These are phyloP conservation scores for Lenzites betulinus DNA, from an alignment of 768 basidiomycete species.

Conservation along the genomic window DNA sequence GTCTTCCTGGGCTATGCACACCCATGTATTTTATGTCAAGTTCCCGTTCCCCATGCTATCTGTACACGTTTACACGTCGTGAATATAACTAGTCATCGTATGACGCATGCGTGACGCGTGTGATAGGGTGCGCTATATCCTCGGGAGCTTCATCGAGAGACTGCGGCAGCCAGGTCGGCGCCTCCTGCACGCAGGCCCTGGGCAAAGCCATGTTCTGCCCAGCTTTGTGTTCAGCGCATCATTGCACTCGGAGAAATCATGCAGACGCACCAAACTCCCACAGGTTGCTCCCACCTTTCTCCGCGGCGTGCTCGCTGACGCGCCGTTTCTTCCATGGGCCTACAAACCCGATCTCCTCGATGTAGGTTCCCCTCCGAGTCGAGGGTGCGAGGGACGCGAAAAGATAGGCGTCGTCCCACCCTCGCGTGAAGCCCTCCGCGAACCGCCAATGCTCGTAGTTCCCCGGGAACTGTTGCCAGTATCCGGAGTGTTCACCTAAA, in stretches of 20 bases:
- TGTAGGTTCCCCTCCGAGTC: neutral
- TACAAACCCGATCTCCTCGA: neutral
- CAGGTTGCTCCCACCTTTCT: constrained; percentile 42
- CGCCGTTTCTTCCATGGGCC: constrained; percentile 49
- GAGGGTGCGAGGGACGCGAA: constrained; percentile 39
- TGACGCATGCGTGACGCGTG: too few species aligned
- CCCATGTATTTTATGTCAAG: constrained; percentile 6
- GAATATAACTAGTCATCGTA: neutral
- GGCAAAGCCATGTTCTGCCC: constrained; percentile 59
- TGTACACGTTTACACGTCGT: neutral
- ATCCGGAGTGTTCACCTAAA: constrained; percentile 46
- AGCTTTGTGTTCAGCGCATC: neutral
- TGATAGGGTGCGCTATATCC: too few species aligned
- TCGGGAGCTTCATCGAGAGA: neutral
- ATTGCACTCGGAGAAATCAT: neutral
- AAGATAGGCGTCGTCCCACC: constrained; percentile 70
- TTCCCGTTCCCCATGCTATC: too few species aligned
- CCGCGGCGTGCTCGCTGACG: constrained; percentile 44
- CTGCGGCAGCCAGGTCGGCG: neutral
- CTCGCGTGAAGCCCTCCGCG: constrained; percentile 59
- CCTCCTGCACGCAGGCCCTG: constrained; percentile 42
- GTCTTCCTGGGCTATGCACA: constrained; percentile 3
- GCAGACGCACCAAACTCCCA: constrained; percentile 69
- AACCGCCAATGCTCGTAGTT: constrained; percentile 71
- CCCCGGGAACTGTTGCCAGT: constrained; percentile 55